These are phyloP conservation scores for Rutstroemia sp. DNA, from an alignment of 2,329 filamentous ascomycete species.

Conservation along the genomic window DNA sequence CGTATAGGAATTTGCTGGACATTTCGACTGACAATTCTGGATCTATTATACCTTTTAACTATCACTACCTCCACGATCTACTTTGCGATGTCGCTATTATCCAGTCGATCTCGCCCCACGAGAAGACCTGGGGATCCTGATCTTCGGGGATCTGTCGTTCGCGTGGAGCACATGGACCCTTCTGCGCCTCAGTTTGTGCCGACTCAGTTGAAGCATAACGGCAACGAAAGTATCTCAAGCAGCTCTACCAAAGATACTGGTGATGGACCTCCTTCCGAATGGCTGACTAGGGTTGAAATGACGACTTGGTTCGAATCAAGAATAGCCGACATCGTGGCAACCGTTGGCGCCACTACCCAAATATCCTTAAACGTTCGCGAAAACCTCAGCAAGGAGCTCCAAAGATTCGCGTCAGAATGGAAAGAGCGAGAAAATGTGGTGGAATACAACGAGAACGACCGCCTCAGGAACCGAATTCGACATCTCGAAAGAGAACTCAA, in stretches of 20 bases:
- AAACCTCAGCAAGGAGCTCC: not conserved
- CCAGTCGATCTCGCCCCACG: not conserved
- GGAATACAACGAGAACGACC: not conserved
- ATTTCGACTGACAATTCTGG: too few species aligned
- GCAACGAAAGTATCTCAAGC: not conserved
- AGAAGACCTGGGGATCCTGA: not conserved
- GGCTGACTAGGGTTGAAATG: not conserved
- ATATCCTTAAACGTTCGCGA: constrained; percentile 1
- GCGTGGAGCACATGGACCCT: not conserved
- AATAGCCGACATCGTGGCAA: not conserved
- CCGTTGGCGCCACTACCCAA: not conserved
- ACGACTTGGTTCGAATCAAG: not conserved
- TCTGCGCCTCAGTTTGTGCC: not conserved
- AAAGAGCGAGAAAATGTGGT: not conserved
- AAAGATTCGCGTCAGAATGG: not conserved
- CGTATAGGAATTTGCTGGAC: not conserved
- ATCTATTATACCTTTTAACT: not conserved
- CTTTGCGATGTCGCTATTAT: not conserved
- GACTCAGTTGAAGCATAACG: not conserved
- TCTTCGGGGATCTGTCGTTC: not conserved
- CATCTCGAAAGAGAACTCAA: not conserved
- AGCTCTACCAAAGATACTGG: not conserved
- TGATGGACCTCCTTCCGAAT: not conserved
- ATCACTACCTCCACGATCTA: not conserved
- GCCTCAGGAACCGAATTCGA: not conserved